Percentiles rank a stretch among this genome's conserved stretches.
phyloP scores from a whole-genome alignment of 129 eudicot species.

The Lactuca sativa region DNA sequence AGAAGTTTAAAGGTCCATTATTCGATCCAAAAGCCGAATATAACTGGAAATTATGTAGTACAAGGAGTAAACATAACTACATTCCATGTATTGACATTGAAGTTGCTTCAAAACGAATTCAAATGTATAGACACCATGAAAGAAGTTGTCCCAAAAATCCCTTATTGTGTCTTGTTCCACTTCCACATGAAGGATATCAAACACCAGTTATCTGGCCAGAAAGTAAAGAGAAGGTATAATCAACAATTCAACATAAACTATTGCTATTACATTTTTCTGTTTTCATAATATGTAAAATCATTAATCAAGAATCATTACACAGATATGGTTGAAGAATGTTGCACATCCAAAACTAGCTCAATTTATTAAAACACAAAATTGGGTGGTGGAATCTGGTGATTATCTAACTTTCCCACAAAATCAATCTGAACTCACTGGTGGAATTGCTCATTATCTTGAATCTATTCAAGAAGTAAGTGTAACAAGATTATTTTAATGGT shows the following conservation, averaged over 20 bases:
- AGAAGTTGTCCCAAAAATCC: conserved; percentile 79
- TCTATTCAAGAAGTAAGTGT: conserved; percentile 76
- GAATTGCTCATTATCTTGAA: conserved; percentile 81
- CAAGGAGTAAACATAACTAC: conserved; percentile 93
- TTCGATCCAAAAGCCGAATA: conserved; percentile 79
- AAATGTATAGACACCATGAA: conserved; percentile 78
- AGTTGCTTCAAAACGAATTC: conserved; percentile 42
- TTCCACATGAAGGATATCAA: conserved; percentile 81
- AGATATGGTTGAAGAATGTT: conserved; percentile 81
- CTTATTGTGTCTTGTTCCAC: conserved; percentile 86
- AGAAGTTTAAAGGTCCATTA: conserved; percentile 62
- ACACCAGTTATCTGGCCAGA: conserved; percentile 82
- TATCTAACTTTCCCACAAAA: conserved; percentile 83
- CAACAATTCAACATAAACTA: neutral
- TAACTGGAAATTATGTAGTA: conserved; percentile 73
- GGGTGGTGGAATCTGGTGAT: conserved; percentile 82
- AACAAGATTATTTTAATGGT: neutral
- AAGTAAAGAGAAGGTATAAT: conserved; percentile 69
- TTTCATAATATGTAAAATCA: conserved; percentile 1
- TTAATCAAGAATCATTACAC: conserved; percentile 44
- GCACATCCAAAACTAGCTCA: conserved; percentile 92
- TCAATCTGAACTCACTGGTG: conserved; percentile 64
- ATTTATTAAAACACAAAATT: conserved; percentile 56
- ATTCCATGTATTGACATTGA: conserved; percentile 95
- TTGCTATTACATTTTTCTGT: neutral